Base-by-base conservation (phyloP, 1,284 basidiomycete genomes). In the Cronartium quercuum region DNA sequence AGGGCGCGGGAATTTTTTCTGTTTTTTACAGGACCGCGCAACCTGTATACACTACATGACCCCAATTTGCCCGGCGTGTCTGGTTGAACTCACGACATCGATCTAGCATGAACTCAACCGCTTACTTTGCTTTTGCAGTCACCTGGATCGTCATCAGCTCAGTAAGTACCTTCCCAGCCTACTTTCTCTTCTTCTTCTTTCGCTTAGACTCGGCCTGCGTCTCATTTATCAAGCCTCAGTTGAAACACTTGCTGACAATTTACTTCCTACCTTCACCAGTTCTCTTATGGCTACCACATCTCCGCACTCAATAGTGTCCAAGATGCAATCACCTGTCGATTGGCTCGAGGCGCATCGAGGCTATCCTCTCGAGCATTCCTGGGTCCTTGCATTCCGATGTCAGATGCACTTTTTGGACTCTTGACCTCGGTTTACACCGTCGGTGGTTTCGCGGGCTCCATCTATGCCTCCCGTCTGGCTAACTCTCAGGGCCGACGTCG, bases 251-350 rank as follows among this genome's bases (percentile, higher is more conserved):
- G 3, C 24, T 61, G 21, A 34, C 21, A 21, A 29, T 6, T 42
- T 3, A 2, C 15, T 6, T 38, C 37, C 18, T 38, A 0, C 40
- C 24, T 24, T n/a, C 57, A 60, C 41, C 58, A 65, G 77, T 66
- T 78, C n/a, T 75, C 78, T 60, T 79, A 83, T 76, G 84, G 84
- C 24, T 84, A 82, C 78, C 92, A 94, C 81, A 89, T 92, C 66
- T 90, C 91, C 4, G 90, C 89, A 40, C 86, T 94, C 76, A 94
- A 94, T 81, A 91, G 92, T 81, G 89, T 94, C 57, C 89, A 91
- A 80, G 86, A 85, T 6, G 88, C 89, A 57, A 82, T 94, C 75
- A 91, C 89, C 7, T 94, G 92, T 76, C 76, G 61, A n/a, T 24
- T 21, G 41, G 21, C 21, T 1, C 24, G 34, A n/a, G 21, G 21